Percentiles rank a stretch among this genome's conserved stretches.
These are phyloP conservation scores for Ustilago trichophora DNA, from an alignment of 1,284 basidiomycete genomes.

Conservation along the genomic window DNA sequence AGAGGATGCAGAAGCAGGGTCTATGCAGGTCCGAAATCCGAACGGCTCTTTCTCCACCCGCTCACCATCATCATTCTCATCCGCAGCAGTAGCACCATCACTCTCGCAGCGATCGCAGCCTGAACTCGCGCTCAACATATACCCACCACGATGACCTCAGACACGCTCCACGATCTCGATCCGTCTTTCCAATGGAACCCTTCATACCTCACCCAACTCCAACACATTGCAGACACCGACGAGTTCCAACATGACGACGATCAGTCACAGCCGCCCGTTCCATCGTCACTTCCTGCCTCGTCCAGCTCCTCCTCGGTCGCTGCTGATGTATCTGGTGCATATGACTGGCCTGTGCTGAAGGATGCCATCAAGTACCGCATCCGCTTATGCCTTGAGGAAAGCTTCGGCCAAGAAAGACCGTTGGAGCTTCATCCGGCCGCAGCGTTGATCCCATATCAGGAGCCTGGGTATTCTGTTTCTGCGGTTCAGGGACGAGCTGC, in stretches of 20 bases:
- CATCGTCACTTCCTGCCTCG: conserved; percentile 2
- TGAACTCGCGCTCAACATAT: too few species aligned
- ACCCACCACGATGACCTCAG: conserved; percentile 17
- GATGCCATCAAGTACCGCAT: conserved; percentile 45
- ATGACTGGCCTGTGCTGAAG: conserved; percentile 38
- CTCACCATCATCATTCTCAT: conserved; percentile 1
- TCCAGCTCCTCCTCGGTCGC: conserved; percentile 1
- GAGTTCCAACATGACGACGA: conserved; percentile 27
- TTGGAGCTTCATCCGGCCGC: conserved; percentile 24
- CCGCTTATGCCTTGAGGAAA: conserved; percentile 4
- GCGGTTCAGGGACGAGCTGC: not conserved
- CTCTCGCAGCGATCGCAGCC: too few species aligned
- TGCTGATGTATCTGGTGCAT: too few species aligned
- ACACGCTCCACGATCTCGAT: conserved; percentile 4
- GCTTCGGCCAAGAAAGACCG: conserved; percentile 1
- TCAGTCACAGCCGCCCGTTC: not conserved
- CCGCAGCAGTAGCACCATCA: too few species aligned
- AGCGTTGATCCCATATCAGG: conserved; percentile 6
- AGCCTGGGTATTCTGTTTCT: too few species aligned
- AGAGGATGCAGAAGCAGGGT: too few species aligned
- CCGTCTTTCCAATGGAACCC: conserved; percentile 7
- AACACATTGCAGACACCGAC: conserved; percentile 34
- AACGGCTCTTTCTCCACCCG: not conserved
- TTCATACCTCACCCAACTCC: conserved; percentile 15
- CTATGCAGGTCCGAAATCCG: conserved; percentile 23